phyloP scores from a whole-genome alignment of 148 eudicot genomes.

The Camellia lanceoleosa region DNA sequence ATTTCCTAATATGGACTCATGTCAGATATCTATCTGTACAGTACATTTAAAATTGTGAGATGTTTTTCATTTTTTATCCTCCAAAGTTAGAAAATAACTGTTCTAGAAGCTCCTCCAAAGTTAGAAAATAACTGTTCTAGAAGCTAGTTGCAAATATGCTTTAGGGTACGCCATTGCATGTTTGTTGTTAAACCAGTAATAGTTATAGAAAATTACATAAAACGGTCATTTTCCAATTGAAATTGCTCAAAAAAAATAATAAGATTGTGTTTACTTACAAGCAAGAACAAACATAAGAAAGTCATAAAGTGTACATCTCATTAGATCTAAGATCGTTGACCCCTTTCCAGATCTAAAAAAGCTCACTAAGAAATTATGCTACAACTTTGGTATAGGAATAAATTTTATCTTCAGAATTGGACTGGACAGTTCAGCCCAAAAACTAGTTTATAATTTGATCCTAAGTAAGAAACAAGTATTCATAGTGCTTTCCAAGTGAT shows the following conservation, averaged over 20 bases:
- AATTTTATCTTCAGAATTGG: neutral
- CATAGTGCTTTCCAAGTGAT: neutral
- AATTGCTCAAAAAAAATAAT: neutral
- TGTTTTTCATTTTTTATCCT: no score
- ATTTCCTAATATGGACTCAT: neutral
- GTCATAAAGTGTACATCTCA: neutral
- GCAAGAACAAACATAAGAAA: no score
- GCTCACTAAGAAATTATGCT: neutral
- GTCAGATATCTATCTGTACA: neutral
- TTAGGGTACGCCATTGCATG: neutral
- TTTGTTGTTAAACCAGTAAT: neutral
- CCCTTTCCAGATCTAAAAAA: neutral
- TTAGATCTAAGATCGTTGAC: neutral
- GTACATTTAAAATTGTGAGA: neutral
- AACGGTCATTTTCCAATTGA: neutral
- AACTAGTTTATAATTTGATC: neutral
- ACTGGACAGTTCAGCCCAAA: neutral
- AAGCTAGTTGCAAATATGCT: neutral
- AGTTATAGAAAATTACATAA: neutral
- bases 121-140: neutral
- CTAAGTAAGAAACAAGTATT: neutral
- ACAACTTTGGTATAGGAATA: neutral
- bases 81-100: no score
- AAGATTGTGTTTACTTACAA: no score
- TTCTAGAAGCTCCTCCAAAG: no score